A percentile compares a stretch with the other conserved stretches of the same genome.
Conservation (phyloP, 148 eudicot genomes). For the Amaranthus palmeri region DNA sequence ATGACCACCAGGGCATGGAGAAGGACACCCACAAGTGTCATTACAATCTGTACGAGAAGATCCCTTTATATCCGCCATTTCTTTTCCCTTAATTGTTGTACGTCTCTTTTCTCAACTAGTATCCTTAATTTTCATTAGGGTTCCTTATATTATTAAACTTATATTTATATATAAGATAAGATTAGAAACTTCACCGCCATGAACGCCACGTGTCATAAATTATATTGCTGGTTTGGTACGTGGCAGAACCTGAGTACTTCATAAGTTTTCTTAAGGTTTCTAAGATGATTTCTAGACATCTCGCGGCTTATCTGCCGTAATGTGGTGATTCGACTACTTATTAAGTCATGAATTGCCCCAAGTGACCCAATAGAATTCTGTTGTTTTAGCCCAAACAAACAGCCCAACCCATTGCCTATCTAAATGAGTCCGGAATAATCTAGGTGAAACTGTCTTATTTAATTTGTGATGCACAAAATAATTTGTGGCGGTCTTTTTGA, state of each 20-base stretch:
- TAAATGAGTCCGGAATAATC: too few relatives aligned
- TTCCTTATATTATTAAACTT: too few relatives aligned
- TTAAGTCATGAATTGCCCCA: not conserved
- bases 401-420: not conserved
- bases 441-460: too few relatives aligned
- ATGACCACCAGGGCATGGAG: constrained; percentile 51
- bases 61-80: constrained; percentile 42
- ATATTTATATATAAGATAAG: too few relatives aligned
- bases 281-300: not conserved
- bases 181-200: not conserved
- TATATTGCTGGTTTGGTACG: not conserved
- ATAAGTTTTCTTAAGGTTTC: not conserved
- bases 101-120: not conserved
- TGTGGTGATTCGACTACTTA: too few relatives aligned
- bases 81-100: not conserved
- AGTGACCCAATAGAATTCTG: not conserved
- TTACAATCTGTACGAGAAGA: constrained; percentile 25
- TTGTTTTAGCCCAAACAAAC: not conserved
- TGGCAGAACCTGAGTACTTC: not conserved
- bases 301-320: not conserved
- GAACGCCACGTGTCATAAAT: not conserved
- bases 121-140: too few relatives aligned
- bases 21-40: constrained; percentile 57
- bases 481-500: too few relatives aligned
- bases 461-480: too few relatives aligned